Evolutionary conservation across 225 moss, liverwort and hornwort species (phyloP), one percentile per base, ranked within the genome.

Genomic region (Physcomitrium patens): DNA sequence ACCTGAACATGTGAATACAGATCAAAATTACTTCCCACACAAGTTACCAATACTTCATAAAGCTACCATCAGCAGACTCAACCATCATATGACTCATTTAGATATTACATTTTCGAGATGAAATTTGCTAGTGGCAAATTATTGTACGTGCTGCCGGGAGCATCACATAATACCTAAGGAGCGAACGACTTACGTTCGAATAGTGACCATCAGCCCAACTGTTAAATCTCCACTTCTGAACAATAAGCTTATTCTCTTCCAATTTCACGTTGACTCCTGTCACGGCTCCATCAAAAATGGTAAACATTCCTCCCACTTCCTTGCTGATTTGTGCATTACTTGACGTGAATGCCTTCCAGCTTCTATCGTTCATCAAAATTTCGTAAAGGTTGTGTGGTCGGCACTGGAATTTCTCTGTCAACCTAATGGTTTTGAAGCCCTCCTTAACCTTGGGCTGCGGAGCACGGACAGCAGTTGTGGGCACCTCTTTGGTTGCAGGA

Each of bases 341-440:
- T 76, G 84, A 89, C 5, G 95, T 99, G 68, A 99, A 99, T 13
- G 89, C 99, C 67, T 84, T 93, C 99, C 99, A 99, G 70, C 95
- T 99, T 60, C 86, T 91, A 60, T 95, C 93, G 63, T 93, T 91
- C 79, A 99, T 65, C 60, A 95, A 74, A 15, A 91, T 83, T 68
- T 80, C 89, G 60, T 99, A 99, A 11, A 99, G 57, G 75, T 99
- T 91, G 45, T 57, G 74, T 3, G 99, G 93, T 48, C 99, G 93
- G 65, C 99, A 99, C 47, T 92, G 86, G 48, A 99, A 99, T 78
- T 83, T 99, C 87, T 99, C 99, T 45, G 90, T 90, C 77, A 99
- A 50, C 69, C 80, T 82, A 69, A 99, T 93, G 9, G 90, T 95
- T 79, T 80, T 95, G 71, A 95, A 95, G 8, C 93, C 93, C 73